Evolutionary conservation across 257 asterid species (phyloP), one percentile per base, ranked within the genome.

Genomic region (Solanum clarkiae): DNA sequence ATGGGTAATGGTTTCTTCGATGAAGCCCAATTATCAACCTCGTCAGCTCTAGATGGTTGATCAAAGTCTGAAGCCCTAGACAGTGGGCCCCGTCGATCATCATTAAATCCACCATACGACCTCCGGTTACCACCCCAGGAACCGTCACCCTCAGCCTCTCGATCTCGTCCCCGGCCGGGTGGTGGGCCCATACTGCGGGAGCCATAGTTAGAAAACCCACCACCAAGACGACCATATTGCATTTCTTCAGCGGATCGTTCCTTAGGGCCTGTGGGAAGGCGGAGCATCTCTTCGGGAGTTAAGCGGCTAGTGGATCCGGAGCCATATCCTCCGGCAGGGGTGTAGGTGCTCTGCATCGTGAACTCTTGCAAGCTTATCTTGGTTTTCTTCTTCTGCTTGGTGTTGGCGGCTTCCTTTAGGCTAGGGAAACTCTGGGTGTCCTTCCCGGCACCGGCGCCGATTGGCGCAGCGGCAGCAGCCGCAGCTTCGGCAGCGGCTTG

Each of bases 181-280:
- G 77, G 92, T 63, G 86, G 82, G 8, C 86, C 87, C 53, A 92
- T 88, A 11, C 84, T 20, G 10, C 96, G 89, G 36, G 86, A 47
- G 56, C 82, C 82, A n/a, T 95, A 97, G 84, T 84, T 91, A 4
- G 97, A 90, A 84, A 97, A 97, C 80, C 99, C 99, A 4, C 99
- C 98, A 29, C 98, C 98, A 13, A 90, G 89, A 20, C 97, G 86
- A 49, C 93, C 95, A 81, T 85, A 66, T 90, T 90, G 94, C 93
- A 92, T 92, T 84, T 95, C 99, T 6, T 93, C 98, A 5, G 94
- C 79, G 14, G 92, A 89, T 3, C 99, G 97, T 87, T 95, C 97
- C 86, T 91, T 95, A 5, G 99, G 99, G 22, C 96, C 95, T 24
- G 99, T 97, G 4, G 99, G 99, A 3, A 97, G 95, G 11, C 89